Evolutionary conservation across 148 eudicot species (phyloP).

Genomic region (Cornus florida): DNA sequence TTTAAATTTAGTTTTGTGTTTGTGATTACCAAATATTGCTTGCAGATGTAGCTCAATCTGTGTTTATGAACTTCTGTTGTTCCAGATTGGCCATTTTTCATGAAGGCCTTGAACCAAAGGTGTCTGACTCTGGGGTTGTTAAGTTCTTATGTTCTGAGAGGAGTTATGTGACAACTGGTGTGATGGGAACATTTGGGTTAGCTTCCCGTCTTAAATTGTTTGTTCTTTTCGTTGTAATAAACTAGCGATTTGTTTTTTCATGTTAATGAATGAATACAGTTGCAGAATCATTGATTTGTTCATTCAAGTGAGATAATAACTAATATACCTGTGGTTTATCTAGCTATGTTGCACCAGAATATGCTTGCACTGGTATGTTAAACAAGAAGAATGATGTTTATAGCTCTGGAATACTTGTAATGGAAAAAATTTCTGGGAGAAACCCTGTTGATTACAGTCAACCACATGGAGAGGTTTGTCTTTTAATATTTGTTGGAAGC

Average conservation of each 20-base stretch:
- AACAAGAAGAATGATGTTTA: constrained; percentile 80
- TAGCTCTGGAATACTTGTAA: constrained; percentile 78
- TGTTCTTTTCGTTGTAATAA: not conserved
- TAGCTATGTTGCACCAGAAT: constrained; percentile 88
- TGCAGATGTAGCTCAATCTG: constrained; percentile 3
- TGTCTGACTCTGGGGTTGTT: constrained; percentile 92
- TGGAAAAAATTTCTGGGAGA: constrained; percentile 84
- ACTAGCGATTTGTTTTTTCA: not conserved
- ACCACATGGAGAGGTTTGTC: constrained; percentile 73
- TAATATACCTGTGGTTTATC: constrained; percentile 10
- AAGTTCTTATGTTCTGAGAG: constrained; percentile 77
- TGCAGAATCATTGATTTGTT: not conserved
- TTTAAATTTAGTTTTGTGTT: not conserved
- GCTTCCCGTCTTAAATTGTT: constrained; percentile 14
- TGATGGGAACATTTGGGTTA: constrained; percentile 96
- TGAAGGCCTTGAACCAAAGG: constrained; percentile 92
- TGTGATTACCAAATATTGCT: not conserved
- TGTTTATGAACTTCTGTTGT: constrained; percentile 11
- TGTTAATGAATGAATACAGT: not conserved
- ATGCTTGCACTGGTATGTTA: constrained; percentile 90
- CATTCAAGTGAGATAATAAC: not conserved
- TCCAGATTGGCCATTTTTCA: constrained; percentile 90
- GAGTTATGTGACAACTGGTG: constrained; percentile 86
- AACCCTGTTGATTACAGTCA: constrained; percentile 80
- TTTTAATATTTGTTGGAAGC: not conserved